Conservation (phyloP, 768 basidiomycete species). For the Chiua virens region DNA sequence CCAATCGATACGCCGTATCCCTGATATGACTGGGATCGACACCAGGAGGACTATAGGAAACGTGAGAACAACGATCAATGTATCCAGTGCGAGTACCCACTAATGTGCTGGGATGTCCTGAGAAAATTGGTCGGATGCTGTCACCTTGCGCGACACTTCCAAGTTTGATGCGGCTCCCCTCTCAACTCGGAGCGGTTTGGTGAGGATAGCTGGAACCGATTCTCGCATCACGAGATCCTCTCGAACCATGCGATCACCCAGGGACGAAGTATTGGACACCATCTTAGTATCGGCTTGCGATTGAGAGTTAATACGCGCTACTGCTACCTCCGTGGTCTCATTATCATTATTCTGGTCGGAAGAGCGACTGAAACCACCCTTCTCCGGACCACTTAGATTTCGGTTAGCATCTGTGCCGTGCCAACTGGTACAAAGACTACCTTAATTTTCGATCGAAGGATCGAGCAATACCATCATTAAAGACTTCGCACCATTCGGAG, state of each 20-base stretch:
- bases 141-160: background rate
- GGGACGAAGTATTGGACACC: background rate
- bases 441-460: background rate
- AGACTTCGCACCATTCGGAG: background rate
- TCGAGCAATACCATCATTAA: background rate
- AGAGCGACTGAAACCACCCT: background rate
- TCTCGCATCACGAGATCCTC: background rate
- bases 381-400: background rate
- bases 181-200: background rate
- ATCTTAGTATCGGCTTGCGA: background rate
- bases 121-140: background rate
- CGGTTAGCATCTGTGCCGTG: background rate
- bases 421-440: background rate
- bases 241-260: background rate
- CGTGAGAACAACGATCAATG: background rate
- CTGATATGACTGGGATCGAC: background rate
- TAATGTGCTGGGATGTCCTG: background rate
- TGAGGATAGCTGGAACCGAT: background rate
- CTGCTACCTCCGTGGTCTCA: background rate
- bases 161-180: background rate
- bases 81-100: constrained; percentile 5
- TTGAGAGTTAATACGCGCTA: background rate
- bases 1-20: background rate
- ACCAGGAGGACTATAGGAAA: constrained; percentile 1
- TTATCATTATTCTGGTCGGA: background rate